phyloP scores from a whole-genome alignment of 345 rosid genomes.

The Cochlearia excelsa region DNA sequence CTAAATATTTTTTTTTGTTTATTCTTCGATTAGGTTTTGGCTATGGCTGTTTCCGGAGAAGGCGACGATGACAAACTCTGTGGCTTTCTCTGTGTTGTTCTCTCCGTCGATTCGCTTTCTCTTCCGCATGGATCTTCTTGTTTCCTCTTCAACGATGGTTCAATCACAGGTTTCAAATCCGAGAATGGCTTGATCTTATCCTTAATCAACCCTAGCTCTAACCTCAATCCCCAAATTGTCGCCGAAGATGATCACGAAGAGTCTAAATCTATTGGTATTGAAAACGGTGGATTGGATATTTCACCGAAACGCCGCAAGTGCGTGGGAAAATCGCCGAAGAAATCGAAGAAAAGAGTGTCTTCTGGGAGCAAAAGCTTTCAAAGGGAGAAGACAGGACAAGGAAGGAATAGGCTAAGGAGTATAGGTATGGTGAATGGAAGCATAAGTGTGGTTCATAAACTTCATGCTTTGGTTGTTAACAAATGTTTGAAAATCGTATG shows the following conservation, averaged over 20 bases:
- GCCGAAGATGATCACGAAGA: conserved; percentile 4
- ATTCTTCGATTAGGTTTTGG: not conserved
- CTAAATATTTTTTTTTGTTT: too few relatives aligned
- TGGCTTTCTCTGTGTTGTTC: conserved; percentile 67
- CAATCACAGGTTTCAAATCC: conserved; percentile 45
- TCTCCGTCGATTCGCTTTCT: conserved; percentile 35
- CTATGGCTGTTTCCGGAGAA: conserved; percentile 31
- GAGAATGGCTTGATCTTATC: conserved; percentile 44
- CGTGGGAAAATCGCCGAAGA: conserved; percentile 16
- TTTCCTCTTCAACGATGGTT: conserved; percentile 42
- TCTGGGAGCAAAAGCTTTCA: conserved; percentile 18
- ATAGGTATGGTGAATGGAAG: conserved; percentile 81
- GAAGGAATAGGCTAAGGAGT: conserved; percentile 43
- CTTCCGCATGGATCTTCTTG: conserved; percentile 41
- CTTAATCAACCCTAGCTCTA: conserved; percentile 16
- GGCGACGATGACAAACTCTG: conserved; percentile 56
- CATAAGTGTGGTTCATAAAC: conserved; percentile 63
- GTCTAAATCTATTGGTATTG: conserved; percentile 21
- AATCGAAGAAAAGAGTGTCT: conserved; percentile 21
- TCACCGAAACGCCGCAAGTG: conserved; percentile 25
- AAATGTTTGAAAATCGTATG: conserved; percentile 55
- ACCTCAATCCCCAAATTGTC: not conserved
- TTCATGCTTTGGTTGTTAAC: conserved; percentile 51
- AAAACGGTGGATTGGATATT: conserved; percentile 21
- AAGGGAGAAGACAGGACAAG: conserved; percentile 22